Evolutionary conservation across 495 filamentous ascomycete genomes (phyloP), one percentile per base, ranked within the genome.

Genomic region (Bathelium albidoporum): DNA sequence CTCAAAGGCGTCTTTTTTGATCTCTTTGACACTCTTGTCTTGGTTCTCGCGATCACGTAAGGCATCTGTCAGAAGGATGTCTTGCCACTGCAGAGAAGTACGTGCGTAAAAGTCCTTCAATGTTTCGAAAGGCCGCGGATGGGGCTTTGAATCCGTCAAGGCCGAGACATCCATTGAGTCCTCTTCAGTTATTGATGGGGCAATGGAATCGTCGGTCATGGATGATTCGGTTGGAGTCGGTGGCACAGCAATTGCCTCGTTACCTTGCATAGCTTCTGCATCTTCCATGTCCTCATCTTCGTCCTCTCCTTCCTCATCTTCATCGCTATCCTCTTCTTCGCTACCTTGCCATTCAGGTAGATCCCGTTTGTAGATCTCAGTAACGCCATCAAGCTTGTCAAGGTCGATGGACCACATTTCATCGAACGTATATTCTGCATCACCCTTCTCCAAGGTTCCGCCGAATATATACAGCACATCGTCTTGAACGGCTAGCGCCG

Each of bases 391-490:
- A 62, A 97, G 77, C 73, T 92, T 95, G 59, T 87, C 91, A 36
- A 97, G 80, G 71, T 97, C 90, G 66, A 97, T 86, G 11, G 89
- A 87, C 71, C 90, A 93, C 80, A 97, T 79, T 69, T 97, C 93
- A 71, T 96, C 91, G 74, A 95, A 95, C 1, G 89, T 96, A 69
- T 88, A 96, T 72, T 98, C 94, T 20, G 88, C 83, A 70, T 97
- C 94, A 24, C 89, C 92, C 74, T 93, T 91, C 70, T 98, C 94
- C 68, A 89, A 96, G 0, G 91, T 98, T 16, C 94, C 94, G 22
- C 94, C 91, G 69, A 93, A 96, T 28, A 96, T 88, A 70, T 94
- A 98, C 0, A 97, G 78, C 16, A 88, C 82, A 74, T 98, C 94
- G 61, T 90, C 89, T 74, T 96, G 91, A 10, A 97, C 90, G 0